Conservation (phyloP, 2,329 filamentous ascomycete species). For the Ambrosiella cleistominuta region DNA sequence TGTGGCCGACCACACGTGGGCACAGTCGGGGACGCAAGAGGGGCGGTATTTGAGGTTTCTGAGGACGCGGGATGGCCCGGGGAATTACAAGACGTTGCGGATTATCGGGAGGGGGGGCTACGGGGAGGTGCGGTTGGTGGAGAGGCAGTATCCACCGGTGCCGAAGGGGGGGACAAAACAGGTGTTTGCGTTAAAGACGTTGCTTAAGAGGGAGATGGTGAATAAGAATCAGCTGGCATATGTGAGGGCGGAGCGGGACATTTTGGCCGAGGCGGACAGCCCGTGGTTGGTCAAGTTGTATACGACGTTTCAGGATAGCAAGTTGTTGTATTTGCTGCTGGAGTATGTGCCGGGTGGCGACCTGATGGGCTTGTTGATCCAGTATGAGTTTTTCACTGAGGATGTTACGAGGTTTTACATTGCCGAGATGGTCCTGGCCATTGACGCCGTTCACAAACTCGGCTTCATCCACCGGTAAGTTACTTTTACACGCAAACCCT, state of each 20-base stretch:
- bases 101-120: conserved; percentile 69
- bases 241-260: conserved; percentile 63
- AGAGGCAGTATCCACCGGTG: conserved; percentile 33
- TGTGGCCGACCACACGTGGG: conserved; percentile 9
- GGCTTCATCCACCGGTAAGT: conserved; percentile 60
- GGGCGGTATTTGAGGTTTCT: conserved; percentile 57
- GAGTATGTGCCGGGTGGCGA: conserved; percentile 67
- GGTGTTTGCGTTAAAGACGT: conserved; percentile 61
- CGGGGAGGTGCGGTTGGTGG: conserved; percentile 61
- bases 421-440: conserved; percentile 63
- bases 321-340: conserved; percentile 67
- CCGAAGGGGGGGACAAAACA: conserved; percentile 41
- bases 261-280: conserved; percentile 62
- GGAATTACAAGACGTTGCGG: conserved; percentile 59
- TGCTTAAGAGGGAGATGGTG: conserved; percentile 69
- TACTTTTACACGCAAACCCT: neutral
- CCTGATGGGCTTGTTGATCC: conserved; percentile 72
- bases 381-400: conserved; percentile 68
- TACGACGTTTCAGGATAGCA: conserved; percentile 61
- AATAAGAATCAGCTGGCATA: conserved; percentile 67
- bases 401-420: conserved; percentile 75
- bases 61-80: conserved; percentile 49
- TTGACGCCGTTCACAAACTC: conserved; percentile 63
- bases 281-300: conserved; percentile 68
- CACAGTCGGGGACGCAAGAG: conserved; percentile 23